Conservation (phyloP, 1,139 yeast genomes). For the Zygoascus meyerae region DNA sequence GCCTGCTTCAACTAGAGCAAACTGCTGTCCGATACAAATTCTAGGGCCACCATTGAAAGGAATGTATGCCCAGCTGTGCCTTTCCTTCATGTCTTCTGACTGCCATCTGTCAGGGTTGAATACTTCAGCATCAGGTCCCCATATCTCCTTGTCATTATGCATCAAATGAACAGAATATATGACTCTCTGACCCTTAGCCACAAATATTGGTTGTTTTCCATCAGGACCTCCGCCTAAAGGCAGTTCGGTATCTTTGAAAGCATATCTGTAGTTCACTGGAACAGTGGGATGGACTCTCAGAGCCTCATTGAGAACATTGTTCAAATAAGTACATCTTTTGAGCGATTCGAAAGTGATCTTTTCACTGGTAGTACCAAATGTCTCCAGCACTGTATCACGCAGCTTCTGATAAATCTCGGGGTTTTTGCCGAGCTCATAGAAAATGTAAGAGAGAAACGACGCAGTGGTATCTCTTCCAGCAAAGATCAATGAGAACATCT, state of each 20-base stretch:
- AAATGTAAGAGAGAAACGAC: conserved; percentile 44
- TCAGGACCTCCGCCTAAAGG: conserved; percentile 52
- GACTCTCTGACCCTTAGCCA: conserved; percentile 45
- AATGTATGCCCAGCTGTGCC: conserved; percentile 43
- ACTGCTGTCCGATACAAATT: conserved; percentile 55
- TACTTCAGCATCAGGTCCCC: conserved; percentile 45
- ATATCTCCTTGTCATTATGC: conserved; percentile 42
- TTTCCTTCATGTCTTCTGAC: conserved; percentile 14
- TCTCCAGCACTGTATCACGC: conserved; percentile 35
- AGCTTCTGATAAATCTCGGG: conserved; percentile 39
- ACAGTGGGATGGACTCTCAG: conserved; percentile 54
- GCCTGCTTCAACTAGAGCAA: conserved; percentile 52
- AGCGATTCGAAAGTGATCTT: conserved; percentile 43
- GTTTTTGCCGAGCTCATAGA: conserved; percentile 44
- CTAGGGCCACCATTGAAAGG: conserved; percentile 61
- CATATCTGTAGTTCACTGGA: conserved; percentile 46
- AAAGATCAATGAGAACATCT: conserved; percentile 45
- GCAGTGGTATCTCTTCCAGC: conserved; percentile 61
- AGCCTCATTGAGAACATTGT: conserved; percentile 45
- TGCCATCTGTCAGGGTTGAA: conserved; percentile 52
- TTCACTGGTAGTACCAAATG: conserved; percentile 24
- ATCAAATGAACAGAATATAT: conserved; percentile 42
- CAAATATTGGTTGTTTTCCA: conserved; percentile 39
- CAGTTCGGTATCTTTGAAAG: conserved; percentile 43
- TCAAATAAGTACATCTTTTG: conserved; percentile 46